Percentiles rank a stretch among this genome's conserved stretches.
Evolutionary conservation across 169 alveolate genomes (phyloP).

Genomic region (Eimeria falciformis): DNA sequence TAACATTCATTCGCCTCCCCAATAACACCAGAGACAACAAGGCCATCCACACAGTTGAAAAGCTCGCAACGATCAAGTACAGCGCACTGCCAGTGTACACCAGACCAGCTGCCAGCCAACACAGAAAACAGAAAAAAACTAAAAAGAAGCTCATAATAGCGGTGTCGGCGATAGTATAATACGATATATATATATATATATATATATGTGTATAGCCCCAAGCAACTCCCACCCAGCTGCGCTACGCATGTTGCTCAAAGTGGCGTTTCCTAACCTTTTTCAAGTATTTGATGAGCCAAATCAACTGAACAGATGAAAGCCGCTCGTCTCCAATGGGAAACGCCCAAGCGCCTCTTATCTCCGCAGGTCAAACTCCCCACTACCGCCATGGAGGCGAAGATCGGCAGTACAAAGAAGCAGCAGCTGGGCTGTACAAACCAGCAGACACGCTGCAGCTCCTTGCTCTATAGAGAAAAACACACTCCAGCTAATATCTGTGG

Average conservation of each 20-base stretch:
- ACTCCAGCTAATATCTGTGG: background rate
- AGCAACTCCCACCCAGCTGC: background rate
- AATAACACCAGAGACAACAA: conserved; percentile 46
- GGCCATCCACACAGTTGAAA: conserved; percentile 74
- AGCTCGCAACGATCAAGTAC: conserved; percentile 58
- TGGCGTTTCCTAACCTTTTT: conserved; percentile 60
- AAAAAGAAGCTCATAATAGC: background rate
- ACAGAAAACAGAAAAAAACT: background rate
- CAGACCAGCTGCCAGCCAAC: conserved; percentile 67
- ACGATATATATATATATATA: background rate
- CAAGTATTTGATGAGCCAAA: conserved; percentile 67
- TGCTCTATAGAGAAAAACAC: background rate
- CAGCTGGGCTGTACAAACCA: conserved; percentile 18
- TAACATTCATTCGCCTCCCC: background rate
- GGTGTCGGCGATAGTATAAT: background rate
- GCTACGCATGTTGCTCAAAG: too few relatives aligned
- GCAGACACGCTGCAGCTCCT: background rate
- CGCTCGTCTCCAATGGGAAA: conserved; percentile 50
- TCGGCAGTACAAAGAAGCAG: conserved; percentile 36
- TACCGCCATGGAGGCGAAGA: background rate
- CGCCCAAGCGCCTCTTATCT: background rate
- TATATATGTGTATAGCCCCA: background rate
- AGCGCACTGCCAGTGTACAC: conserved; percentile 73
- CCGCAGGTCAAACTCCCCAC: background rate
- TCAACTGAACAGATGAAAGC: conserved; percentile 32